Percentiles rank a stretch among this genome's conserved stretches.
phyloP scores from a whole-genome alignment of 129 eudicot species.

The Apium graveolens region DNA sequence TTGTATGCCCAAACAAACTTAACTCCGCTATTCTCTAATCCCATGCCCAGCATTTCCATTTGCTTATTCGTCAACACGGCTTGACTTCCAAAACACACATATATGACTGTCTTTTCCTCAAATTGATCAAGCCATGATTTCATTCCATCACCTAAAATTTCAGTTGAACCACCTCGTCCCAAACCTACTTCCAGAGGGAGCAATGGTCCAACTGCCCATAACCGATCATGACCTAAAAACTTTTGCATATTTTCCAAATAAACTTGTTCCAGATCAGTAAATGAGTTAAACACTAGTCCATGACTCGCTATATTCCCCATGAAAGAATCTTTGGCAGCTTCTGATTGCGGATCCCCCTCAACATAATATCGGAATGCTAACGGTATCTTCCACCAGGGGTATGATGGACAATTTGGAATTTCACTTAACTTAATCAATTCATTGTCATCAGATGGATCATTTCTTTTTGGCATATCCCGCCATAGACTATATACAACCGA shows the following conservation, averaged over 20 bases:
- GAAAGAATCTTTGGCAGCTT: slow-evolving; percentile 15
- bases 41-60: slow-evolving; percentile 14
- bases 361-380: background rate
- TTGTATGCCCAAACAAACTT: slow-evolving; percentile 22
- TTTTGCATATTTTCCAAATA: slow-evolving; percentile 26
- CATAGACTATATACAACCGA: background rate
- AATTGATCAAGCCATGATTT: slow-evolving; percentile 26
- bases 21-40: slow-evolving; percentile 19
- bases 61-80: slow-evolving; percentile 10
- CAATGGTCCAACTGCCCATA: slow-evolving; percentile 48
- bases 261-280: slow-evolving; percentile 23
- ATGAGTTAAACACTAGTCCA: slow-evolving; percentile 35
- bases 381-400: background rate
- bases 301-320: slow-evolving; percentile 26
- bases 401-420: background rate
- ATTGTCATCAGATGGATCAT: background rate
- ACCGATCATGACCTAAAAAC: slow-evolving; percentile 26
- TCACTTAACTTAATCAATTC: background rate
- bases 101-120: slow-evolving; percentile 13
- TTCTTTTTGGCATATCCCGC: background rate
- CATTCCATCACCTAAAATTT: background rate
- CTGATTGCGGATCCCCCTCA: slow-evolving; percentile 20
- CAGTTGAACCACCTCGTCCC: slow-evolving; percentile 22
- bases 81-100: slow-evolving; percentile 37
- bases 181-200: too few species aligned